These are phyloP conservation scores for Cladorrhinum samala DNA, from an alignment of 495 filamentous ascomycete genomes.

Conservation along the genomic window DNA sequence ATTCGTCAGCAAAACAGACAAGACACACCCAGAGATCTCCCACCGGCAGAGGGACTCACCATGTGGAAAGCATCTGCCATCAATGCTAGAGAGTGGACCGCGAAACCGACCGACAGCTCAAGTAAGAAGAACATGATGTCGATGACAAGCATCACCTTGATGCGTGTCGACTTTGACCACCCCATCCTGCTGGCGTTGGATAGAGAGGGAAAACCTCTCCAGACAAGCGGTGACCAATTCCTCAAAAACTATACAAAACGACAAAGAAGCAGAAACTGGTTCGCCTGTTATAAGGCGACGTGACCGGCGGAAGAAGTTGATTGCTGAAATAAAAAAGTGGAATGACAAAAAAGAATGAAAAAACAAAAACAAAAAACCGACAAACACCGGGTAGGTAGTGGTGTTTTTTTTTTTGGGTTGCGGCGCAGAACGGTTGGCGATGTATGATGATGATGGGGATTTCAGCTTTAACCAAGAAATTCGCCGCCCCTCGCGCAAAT, in stretches of 20 bases:
- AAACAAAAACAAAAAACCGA: too few species aligned
- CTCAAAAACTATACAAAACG: too few species aligned
- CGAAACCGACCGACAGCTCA: conserved; percentile 78
- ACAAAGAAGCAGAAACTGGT: too few species aligned
- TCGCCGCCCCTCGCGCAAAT: conserved; percentile 2
- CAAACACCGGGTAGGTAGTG: too few species aligned
- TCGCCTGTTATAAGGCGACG: neutral
- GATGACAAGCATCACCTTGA: conserved; percentile 85
- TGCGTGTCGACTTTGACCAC: conserved; percentile 87
- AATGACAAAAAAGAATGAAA: neutral
- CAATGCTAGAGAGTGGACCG: conserved; percentile 83
- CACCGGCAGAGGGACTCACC: conserved; percentile 43
- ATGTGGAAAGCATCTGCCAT: conserved; percentile 98
- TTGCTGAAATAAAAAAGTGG: neutral
- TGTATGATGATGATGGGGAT: neutral
- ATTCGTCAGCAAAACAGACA: neutral
- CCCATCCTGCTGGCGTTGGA: too few species aligned
- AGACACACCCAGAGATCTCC: neutral
- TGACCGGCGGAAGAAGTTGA: neutral
- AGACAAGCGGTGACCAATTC: too few species aligned
- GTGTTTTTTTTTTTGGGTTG: neutral
- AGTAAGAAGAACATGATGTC: conserved; percentile 84
- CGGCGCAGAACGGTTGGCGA: neutral
- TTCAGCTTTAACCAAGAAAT: neutral
- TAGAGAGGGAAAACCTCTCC: too few species aligned